Conservation (phyloP, 2,329 filamentous ascomycete species). For the Bipolaris sorokiniana region DNA sequence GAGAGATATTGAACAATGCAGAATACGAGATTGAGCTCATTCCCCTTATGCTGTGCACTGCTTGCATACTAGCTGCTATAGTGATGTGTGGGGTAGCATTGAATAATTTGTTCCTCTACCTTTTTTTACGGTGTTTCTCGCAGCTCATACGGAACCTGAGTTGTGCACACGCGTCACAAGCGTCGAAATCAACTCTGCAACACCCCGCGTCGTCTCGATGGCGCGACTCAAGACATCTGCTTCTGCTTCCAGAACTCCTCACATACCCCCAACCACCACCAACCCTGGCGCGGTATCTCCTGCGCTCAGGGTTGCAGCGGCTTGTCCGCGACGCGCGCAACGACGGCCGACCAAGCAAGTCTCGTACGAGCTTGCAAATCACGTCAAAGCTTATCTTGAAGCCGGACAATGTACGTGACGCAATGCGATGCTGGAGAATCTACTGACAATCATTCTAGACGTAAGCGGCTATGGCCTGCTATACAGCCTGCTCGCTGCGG, state of each 20-base stretch:
- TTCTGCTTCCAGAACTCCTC: background rate
- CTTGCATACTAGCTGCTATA: too few relatives aligned
- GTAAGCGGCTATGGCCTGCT: slow-evolving; percentile 45
- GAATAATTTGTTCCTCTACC: too few relatives aligned
- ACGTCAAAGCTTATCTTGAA: slow-evolving; percentile 47
- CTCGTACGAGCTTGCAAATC: slow-evolving; percentile 45
- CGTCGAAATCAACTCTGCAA: too few relatives aligned
- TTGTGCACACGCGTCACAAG: too few relatives aligned
- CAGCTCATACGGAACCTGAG: too few relatives aligned
- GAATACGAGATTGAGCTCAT: too few relatives aligned
- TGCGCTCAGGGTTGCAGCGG: slow-evolving; percentile 33
- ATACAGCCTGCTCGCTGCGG: slow-evolving; percentile 40
- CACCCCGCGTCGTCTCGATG: slow-evolving; percentile 6
- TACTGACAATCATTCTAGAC: slow-evolving; percentile 28
- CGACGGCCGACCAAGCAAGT: slow-evolving; percentile 41
- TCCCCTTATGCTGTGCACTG: too few relatives aligned
- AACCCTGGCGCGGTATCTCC: slow-evolving; percentile 5
- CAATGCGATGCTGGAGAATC: too few relatives aligned
- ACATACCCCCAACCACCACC: background rate
- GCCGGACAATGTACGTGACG: slow-evolving; percentile 43
- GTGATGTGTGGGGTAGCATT: too few relatives aligned
- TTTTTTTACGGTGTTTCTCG: too few relatives aligned
- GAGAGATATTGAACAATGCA: too few relatives aligned
- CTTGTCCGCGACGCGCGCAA: slow-evolving; percentile 34
- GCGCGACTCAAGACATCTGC: slow-evolving; percentile 8